Evolutionary conservation across 129 eudicot species (phyloP), one percentile per base, ranked within the genome.

Genomic region (Chrysanthemum makinoi): DNA sequence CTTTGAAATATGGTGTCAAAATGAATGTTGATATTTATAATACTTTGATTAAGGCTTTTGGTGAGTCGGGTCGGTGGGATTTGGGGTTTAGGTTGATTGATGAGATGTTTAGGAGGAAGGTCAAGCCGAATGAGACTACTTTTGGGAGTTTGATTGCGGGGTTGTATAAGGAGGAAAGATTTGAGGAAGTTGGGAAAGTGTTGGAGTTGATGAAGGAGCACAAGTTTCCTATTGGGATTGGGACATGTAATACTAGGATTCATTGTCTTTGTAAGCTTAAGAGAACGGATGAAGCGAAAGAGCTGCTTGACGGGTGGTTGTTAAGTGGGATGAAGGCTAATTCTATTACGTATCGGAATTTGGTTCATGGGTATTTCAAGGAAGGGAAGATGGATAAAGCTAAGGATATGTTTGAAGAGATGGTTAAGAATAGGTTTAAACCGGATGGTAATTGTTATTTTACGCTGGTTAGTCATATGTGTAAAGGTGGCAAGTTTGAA

Each of bases 261-360:
- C 81, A 84, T 70, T 78, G 97, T 78, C 70, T 91, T 78, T 91
- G 97, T 75, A 88, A 88, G 83, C 88, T 91, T 2, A 78, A 58
- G 72, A 91, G 77, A 58, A 76, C 87, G 0, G 14, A 10, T 0
- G 96, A 91, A 77, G 96, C 90, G 0, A 91, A 84, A 70, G 97
- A 87, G n/a, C 66, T 91, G 74, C 67, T 91, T 49, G 86, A 86
- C 59, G 86, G 81, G 68, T 68, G 86, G 62, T 11, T 80, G 20
- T 72, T 82, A 1, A 79, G 77, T 19, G 83, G 84, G 24, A 80
- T 88, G 84, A 88, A 82, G 65, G 88, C 90, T n/a, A 91, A 91
- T 79, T 58, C 83, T 6, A 80, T 30, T 24, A 86, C 96, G 1
- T 88, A 88, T 53, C 35, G 63, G 16, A 81, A 80, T 74, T 81